These are phyloP conservation scores for Dactylonectria macrodidyma DNA, from an alignment of 2,329 filamentous ascomycete genomes.

Conservation along the genomic window DNA sequence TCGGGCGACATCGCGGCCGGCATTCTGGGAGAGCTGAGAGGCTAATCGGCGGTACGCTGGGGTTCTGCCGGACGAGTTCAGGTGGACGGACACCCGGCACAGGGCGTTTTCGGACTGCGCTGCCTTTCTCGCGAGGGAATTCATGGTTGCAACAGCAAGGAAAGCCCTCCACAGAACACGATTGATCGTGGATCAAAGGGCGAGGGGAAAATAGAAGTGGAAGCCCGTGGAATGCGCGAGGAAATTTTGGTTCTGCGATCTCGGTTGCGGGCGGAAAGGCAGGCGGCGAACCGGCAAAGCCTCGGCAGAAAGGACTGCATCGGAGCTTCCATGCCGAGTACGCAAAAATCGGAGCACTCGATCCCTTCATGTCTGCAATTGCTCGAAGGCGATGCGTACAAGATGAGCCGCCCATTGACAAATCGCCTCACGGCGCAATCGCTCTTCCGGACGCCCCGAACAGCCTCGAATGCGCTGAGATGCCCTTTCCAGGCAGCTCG, in stretches of 20 bases:
- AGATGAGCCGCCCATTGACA: slow-evolving; percentile 62
- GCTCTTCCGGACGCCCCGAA: slow-evolving; percentile 49
- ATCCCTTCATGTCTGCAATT: slow-evolving; percentile 33
- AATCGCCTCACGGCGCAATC: slow-evolving; percentile 61
- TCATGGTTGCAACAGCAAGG: slow-evolving; percentile 58
- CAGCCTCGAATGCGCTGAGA: slow-evolving; percentile 35
- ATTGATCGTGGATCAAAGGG: slow-evolving; percentile 45
- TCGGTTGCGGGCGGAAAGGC: slow-evolving; percentile 53
- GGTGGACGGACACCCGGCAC: slow-evolving; percentile 58
- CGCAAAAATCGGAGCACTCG: slow-evolving; percentile 47
- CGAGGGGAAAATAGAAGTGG: slow-evolving; percentile 45
- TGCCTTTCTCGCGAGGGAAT: slow-evolving; percentile 61
- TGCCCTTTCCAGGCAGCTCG: slow-evolving; percentile 47
- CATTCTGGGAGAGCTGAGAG: slow-evolving; percentile 52
- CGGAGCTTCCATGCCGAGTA: slow-evolving; percentile 15
- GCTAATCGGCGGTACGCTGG: slow-evolving; percentile 65
- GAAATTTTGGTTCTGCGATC: slow-evolving; percentile 59
- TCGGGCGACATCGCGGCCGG: slow-evolving; percentile 46
- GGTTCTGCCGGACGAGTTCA: slow-evolving; percentile 59
- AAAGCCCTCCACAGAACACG: slow-evolving; percentile 48
- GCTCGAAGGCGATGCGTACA: slow-evolving; percentile 48
- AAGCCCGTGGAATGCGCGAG: slow-evolving; percentile 50
- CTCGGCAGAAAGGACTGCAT: slow-evolving; percentile 44
- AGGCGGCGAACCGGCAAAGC: slow-evolving; percentile 55
- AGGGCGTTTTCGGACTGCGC: slow-evolving; percentile 59